Evolutionary conservation across 306 rosid species (phyloP), one percentile per base, ranked within the genome.

Genomic region (Malus orientalis): DNA sequence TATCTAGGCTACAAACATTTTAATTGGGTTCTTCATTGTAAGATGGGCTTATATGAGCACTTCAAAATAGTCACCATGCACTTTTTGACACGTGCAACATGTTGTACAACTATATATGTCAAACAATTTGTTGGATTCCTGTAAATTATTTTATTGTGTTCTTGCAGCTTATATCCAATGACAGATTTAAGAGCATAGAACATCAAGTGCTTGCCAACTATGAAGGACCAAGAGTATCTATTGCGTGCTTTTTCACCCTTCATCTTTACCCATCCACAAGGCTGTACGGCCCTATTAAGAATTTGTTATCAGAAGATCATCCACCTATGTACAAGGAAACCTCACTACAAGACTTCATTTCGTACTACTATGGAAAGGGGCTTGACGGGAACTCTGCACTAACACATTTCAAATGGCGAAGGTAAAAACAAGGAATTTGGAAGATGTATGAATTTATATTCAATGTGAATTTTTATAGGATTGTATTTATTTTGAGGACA

Each of bases 101-200:
- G 44, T 0, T 40, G 44, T 2, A 40, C 44, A 40, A 40, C 44
- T 40, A 7, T 40, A 8, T 40, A 40, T 40, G 11, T 40, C 44
- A 40, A 40, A 40, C 44, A 1, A 53, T 0, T 53, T 16, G 22
- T 11, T 9, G 9, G n/a, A 25, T 27, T 30, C 19, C 19, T 6
- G 19, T 9, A 30, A 49, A 20, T 15, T 27, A 40, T 49, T 51
- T 6, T 18, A 6, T 70, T 69, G 33, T 70, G 9, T 25, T 42
- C 51, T 42, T 77, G 69, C 81, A 84, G 86, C 16, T 84, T 13
- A 67, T 87, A 11, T 53, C 85, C 4, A 82, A 84, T 44, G 84
- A 80, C 42, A 80, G 30, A 38, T 82, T 82, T 66, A 63, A 61
- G 44, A 81, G 83, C 19, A 69, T 71, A 4, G 61, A 69, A 23